phyloP scores from a whole-genome alignment of 352 stramenopile genomes.

The Globisporangium paddicum region DNA sequence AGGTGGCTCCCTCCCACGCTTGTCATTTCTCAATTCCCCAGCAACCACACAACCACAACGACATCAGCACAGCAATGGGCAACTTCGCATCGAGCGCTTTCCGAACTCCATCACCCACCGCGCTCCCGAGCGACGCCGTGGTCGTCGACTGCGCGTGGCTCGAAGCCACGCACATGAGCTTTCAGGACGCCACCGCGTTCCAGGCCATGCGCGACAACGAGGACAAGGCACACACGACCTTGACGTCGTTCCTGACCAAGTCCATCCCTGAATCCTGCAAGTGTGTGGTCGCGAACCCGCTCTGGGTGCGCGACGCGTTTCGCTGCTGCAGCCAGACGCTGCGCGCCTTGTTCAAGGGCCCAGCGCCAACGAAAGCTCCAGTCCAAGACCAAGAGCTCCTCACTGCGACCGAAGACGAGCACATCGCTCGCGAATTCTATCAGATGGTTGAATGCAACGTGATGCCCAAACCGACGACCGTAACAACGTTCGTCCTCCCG shows the following conservation, averaged over 20 bases:
- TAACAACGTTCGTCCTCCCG: not conserved
- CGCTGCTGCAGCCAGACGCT: slow-evolving; percentile 11
- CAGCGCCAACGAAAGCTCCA: not conserved
- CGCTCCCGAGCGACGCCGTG: slow-evolving; percentile 11
- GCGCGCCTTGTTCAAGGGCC: slow-evolving; percentile 9
- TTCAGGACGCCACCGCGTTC: not conserved
- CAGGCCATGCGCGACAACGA: not conserved
- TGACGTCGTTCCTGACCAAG: not conserved
- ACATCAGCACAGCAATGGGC: slow-evolving; percentile 35
- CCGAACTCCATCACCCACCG: not conserved
- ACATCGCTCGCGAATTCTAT: slow-evolving; percentile 15
- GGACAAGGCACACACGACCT: slow-evolving; percentile 5
- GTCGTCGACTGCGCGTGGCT: slow-evolving; percentile 15
- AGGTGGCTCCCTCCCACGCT: not conserved
- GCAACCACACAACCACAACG: slow-evolving; percentile 12
- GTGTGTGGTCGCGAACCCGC: not conserved
- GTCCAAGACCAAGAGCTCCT: not conserved
- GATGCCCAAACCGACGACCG: not conserved
- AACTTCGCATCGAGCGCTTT: slow-evolving; percentile 34
- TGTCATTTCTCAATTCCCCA: slow-evolving; percentile 39
- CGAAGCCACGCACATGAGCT: slow-evolving; percentile 16
- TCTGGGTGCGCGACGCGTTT: slow-evolving; percentile 4
- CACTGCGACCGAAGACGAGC: not conserved
- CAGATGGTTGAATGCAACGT: slow-evolving; percentile 9
- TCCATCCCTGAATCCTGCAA: not conserved